Base-by-base conservation (phyloP, 2,329 filamentous ascomycete genomes). In the Akanthomyces uredinophilus region DNA sequence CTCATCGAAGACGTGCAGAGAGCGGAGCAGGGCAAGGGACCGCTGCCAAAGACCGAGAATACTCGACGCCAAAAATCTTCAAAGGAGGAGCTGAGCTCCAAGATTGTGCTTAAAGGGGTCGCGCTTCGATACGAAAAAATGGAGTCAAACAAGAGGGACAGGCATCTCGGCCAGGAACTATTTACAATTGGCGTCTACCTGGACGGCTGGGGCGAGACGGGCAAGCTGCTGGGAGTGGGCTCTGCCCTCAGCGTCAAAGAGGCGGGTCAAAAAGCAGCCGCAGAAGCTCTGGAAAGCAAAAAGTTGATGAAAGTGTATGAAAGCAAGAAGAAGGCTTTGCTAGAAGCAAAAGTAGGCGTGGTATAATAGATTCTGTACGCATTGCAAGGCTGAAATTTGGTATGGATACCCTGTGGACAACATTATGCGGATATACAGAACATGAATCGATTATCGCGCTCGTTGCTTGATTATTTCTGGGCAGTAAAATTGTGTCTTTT, bases 201-300 rank as follows among this genome's bases (percentile, higher is more conserved):
- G 32, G 83, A 85, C 22, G 89, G 88, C 0, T 90, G 87, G 80
- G 89, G 89, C 5, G 86, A 88, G 72, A 81, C 79, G 37, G 77
- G 83, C 54, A 82, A 85, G 70, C 75, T 83, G 62, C 73, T 93
- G 6, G 90, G 86, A 0, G 79, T 78, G 50, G 90, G 88, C 0
- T 83, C 81, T 37, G 89, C 83, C 1, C 74, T 85, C 65, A 85
- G 82, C 60, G 92, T 92, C 75, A 85, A 83, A 62, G 87, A 91
- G 62, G 90, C 89, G 1, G 87, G 87, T 0, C 77, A 83, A 16
- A 86, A 83, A 66, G 90, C 90, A 1, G 90, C 90, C 1, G 74
- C 77, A 47, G 77, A 79, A 66, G 88, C 87, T 0, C 68, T 93
- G 70, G 77, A 81, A 47, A 87, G 91, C 69, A 87, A 86, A 71